A percentile compares a stretch with the other conserved stretches of the same genome.
phyloP scores from a whole-genome alignment of 176 grass and related monocot species.

The Phragmites australis region DNA sequence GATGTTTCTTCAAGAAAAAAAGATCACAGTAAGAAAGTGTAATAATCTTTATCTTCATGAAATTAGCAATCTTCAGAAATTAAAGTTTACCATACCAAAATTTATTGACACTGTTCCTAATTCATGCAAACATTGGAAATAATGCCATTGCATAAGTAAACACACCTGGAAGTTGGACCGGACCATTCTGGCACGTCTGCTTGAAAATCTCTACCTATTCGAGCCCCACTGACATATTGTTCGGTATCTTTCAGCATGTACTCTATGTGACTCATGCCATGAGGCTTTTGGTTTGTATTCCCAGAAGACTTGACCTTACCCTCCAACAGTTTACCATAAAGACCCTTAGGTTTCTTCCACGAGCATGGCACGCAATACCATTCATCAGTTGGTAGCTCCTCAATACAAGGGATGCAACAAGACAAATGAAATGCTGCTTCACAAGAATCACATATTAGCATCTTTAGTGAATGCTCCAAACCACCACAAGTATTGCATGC shows the following conservation, averaged over 20 bases:
- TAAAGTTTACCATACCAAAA: constrained; percentile 24
- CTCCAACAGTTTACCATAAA: constrained; percentile 44
- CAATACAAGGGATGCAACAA: constrained; percentile 58
- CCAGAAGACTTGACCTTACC: constrained; percentile 37
- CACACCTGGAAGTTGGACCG: constrained; percentile 59
- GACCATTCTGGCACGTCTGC: constrained; percentile 82
- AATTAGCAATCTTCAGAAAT: constrained; percentile 17
- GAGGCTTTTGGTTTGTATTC: constrained; percentile 44
- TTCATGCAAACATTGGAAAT: constrained; percentile 27
- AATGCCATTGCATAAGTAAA: constrained; percentile 23
- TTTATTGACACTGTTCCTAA: constrained; percentile 26
- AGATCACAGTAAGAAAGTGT: neutral
- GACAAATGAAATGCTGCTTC: constrained; percentile 85
- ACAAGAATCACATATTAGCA: constrained; percentile 93
- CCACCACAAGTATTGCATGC: constrained; percentile 59
- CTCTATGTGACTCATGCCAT: constrained; percentile 62
- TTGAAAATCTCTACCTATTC: constrained; percentile 82
- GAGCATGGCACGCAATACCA: constrained; percentile 84
- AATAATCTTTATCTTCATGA: constrained; percentile 9
- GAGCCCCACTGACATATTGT: constrained; percentile 63
- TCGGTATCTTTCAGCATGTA: constrained; percentile 62
- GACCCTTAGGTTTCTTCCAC: constrained; percentile 47
- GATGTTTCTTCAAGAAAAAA: neutral
- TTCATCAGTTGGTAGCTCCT: constrained; percentile 43
- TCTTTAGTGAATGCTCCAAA: constrained; percentile 56